Percentiles rank a stretch among this genome's conserved stretches.
phyloP scores from a whole-genome alignment of 768 basidiomycete genomes.

The Lactarius akahatsu region DNA sequence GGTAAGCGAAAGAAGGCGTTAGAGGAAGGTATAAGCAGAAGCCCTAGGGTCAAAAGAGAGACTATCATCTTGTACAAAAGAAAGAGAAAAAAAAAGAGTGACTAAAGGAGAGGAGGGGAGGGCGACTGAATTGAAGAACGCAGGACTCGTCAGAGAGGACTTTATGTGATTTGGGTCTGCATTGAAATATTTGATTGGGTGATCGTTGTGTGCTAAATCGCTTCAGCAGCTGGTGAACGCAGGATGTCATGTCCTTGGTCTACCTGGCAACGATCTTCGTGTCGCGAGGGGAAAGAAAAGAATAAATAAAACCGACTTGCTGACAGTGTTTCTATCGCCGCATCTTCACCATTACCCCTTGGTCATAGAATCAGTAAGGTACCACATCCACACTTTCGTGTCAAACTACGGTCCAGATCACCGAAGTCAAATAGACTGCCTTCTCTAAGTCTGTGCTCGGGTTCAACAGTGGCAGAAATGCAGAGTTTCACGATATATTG shows the following conservation, averaged over 20 bases:
- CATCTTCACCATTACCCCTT: not conserved
- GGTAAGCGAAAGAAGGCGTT: constrained; percentile 24
- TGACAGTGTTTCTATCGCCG: constrained; percentile 2
- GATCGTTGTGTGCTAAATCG: not conserved
- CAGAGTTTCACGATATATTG: not conserved
- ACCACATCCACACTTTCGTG: not conserved
- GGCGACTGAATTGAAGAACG: not conserved
- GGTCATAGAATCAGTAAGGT: not conserved
- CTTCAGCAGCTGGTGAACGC: not conserved
- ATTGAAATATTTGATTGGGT: not conserved
- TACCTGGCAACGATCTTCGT: constrained; percentile 7
- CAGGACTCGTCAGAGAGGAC: not conserved
- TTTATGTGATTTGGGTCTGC: constrained; percentile 7
- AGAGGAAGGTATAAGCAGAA: constrained; percentile 16
- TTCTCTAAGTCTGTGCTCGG: not conserved
- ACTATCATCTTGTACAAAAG: constrained; percentile 6
- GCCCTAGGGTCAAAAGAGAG: constrained; percentile 12
- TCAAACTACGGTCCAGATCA: not conserved
- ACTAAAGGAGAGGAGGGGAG: constrained; percentile 15
- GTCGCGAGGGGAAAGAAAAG: not conserved
- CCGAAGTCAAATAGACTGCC: not conserved
- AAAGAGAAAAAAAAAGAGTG: constrained; percentile 12
- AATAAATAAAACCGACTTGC: no score
- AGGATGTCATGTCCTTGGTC: not conserved
- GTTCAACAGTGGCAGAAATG: not conserved